Conservation (phyloP, 2,329 filamentous ascomycete species). For the Colletotrichum camelliae region DNA sequence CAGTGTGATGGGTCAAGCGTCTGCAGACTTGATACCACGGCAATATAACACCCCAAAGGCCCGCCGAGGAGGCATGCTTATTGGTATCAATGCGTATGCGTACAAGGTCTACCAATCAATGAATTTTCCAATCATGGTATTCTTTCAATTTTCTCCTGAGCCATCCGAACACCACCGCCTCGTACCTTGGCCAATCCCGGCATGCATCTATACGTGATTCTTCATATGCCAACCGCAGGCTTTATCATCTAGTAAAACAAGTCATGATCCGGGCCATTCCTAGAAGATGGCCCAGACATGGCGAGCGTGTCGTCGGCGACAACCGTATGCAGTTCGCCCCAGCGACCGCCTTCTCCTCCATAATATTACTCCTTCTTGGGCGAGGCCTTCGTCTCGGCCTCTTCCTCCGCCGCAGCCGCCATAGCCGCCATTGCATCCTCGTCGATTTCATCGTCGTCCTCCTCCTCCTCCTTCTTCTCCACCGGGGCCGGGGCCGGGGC, state of each 20-base stretch:
- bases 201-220: background rate
- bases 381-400: constrained; percentile 20
- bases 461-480: constrained; percentile 21
- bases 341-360: constrained; percentile 13
- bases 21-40: background rate
- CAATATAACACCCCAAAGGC: background rate
- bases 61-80: too few relatives aligned
- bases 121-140: background rate
- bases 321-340: background rate
- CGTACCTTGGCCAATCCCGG: background rate
- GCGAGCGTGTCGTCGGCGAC: background rate
- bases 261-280: background rate
- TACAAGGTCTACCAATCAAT: background rate
- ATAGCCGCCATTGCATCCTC: constrained; percentile 8
- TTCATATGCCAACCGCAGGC: background rate
- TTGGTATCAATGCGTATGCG: background rate
- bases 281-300: background rate
- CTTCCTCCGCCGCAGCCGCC: constrained; percentile 14
- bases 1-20: background rate
- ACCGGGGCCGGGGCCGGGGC: background rate
- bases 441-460: background rate
- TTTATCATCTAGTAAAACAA: constrained; percentile 5
- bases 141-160: background rate
- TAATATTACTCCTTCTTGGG: constrained; percentile 18
- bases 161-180: background rate